phyloP scores from a whole-genome alignment of 129 eudicot genomes.

The Mikania micrantha region DNA sequence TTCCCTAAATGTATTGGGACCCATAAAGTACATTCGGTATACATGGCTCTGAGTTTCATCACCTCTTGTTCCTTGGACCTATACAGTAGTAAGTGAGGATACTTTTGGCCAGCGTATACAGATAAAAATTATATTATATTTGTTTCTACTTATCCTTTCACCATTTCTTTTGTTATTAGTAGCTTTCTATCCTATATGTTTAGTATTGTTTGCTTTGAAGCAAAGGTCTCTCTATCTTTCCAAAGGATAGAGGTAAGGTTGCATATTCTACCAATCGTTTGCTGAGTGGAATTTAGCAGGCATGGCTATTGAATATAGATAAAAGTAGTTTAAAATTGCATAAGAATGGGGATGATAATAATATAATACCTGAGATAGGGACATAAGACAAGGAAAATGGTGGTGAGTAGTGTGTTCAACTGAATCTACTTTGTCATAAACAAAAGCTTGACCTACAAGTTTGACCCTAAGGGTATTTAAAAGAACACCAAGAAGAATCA shows the following conservation, averaged over 20 bases:
- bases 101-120: background rate
- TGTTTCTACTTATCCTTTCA: too few species aligned
- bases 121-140: background rate
- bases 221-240: too few species aligned
- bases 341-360: background rate
- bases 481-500: conserved; percentile 48
- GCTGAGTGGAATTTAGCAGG: too few species aligned
- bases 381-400: conserved; percentile 82
- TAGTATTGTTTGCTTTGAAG: too few species aligned
- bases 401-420: conserved; percentile 44
- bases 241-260: too few species aligned
- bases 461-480: conserved; percentile 61
- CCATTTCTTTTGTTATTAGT: too few species aligned
- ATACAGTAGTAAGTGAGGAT: background rate
- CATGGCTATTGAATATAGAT: background rate
- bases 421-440: conserved; percentile 39
- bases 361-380: conserved; percentile 74
- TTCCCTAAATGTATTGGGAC: conserved; percentile 88
- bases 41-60: conserved; percentile 85
- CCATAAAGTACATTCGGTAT: conserved; percentile 89
- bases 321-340: background rate
- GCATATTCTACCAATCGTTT: too few species aligned
- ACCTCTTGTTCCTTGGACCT: conserved; percentile 84
- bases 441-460: conserved; percentile 48
- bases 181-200: too few species aligned